Percentiles rank a stretch among this genome's conserved stretches.
phyloP scores from a whole-genome alignment of 306 rosid species.

The Carpinus viminea region DNA sequence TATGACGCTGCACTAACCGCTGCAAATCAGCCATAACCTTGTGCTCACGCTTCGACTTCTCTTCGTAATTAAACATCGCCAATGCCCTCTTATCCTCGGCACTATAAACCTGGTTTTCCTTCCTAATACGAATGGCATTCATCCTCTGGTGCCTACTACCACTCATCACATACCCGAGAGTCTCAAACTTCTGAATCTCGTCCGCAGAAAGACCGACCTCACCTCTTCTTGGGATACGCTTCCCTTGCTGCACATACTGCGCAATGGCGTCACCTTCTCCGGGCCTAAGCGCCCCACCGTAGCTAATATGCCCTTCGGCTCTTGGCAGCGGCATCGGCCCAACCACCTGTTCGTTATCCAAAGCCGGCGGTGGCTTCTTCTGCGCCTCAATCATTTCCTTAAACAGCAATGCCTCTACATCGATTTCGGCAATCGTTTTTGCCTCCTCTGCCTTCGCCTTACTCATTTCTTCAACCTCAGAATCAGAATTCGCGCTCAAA shows the following conservation, averaged over 20 bases:
- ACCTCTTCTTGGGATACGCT: slow-evolving; percentile 96
- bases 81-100: slow-evolving; percentile 97
- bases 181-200: slow-evolving; percentile 85
- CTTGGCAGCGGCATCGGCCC: slow-evolving; percentile 94
- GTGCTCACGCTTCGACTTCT: slow-evolving; percentile 88
- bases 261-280: slow-evolving; percentile 99
- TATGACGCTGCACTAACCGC: slow-evolving; percentile 91
- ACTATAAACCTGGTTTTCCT: slow-evolving; percentile 98
- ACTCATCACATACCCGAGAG: slow-evolving; percentile 94
- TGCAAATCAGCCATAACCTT: slow-evolving; percentile 99
- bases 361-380: slow-evolving; percentile 48
- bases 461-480: slow-evolving; percentile 40
- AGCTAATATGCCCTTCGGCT: slow-evolving; percentile 97
- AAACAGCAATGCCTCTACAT: slow-evolving; percentile 58
- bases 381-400: slow-evolving; percentile 78
- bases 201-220: slow-evolving; percentile 98
- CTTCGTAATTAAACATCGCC: slow-evolving; percentile 96
- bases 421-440: slow-evolving; percentile 30
- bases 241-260: slow-evolving; percentile 96
- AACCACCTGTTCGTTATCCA: slow-evolving; percentile 71
- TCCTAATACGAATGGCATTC: slow-evolving; percentile 97
- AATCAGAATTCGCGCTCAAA: slow-evolving; percentile 32
- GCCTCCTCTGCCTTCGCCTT: slow-evolving; percentile 41
- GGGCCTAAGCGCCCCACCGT: slow-evolving; percentile 98
- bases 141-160: slow-evolving; percentile 99